Evolutionary conservation across 2,329 filamentous ascomycete genomes (phyloP), one percentile per base, ranked within the genome.

Genomic region (Thielaviopsis musarum): DNA sequence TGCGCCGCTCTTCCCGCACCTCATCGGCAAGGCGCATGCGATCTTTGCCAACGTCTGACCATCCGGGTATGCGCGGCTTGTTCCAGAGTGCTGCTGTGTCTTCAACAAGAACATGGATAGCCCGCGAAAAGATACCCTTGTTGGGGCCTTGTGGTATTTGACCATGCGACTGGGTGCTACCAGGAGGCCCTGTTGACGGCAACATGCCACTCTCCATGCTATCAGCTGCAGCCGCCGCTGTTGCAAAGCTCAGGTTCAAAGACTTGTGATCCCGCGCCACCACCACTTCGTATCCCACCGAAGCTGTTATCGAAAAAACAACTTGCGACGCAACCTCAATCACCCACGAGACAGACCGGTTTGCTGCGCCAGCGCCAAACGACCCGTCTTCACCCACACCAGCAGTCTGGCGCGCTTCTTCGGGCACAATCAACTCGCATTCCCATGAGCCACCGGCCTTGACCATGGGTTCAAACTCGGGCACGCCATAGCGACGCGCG

Each of bases 381-480:
- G 73, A 69, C 17, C 74, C 73, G 61, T 71, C 68, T 56, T 70
- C 65, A 48, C 76, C 73, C 41, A 70, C 71, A 56, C 75, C 76
- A 58, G 84, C 85, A 19, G 74, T 79, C 68, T 85, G 80, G 54
- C 88, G 79, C 62, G 93, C 85, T 63, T 84, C 75, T 59, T 91
- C 85, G 0, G 91, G 91, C 0, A 98, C 84, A 5, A 82, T 77
- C 64, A 98, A 78, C 67, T 84, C 82, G 61, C 88, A 87, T 66
- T 83, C 81, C 87, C 91, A 98, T 53, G 79, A 83, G 6, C 89
- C 91, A 30, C 91, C 93, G 9, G 93, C 91, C 75, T 97, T 97
- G 68, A 98, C 79, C 75, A 95, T 91, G 54, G 93, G 91, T 72
- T 98, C 93, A 67, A 93, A 98, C 66, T 95, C 87, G 17, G 93